Base-by-base conservation (phyloP, 306 rosid species). In the Vigna unguiculata region DNA sequence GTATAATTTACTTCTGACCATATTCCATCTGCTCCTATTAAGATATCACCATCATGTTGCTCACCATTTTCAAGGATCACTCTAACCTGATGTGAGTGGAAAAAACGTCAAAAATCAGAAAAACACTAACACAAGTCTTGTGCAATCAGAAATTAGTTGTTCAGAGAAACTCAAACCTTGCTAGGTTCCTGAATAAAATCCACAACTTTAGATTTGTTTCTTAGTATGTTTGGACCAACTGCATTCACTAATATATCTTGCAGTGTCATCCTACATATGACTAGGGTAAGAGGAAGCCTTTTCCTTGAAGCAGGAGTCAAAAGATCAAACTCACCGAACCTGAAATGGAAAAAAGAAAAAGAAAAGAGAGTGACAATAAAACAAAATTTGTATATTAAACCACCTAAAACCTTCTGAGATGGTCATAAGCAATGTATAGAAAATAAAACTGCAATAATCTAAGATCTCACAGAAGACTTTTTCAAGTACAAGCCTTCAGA, bases 21-120 rank as follows among this genome's bases (percentile, higher is more conserved):
- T 74, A 85, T 82, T 70, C 86, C 88, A 82, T 85, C 88, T 75
- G 88, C 88, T 28, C 88, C 88, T 16, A 85, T 41, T 64, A 85
- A 58, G 61, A 85, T 32, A 78, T 82, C 82, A 52, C 88, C 88
- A 32, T 85, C 79, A 78, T 58, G 74, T 24, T 82, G 82, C 46
- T 82, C 69, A 64, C 88, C 88, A 78, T 82, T 72, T 67, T 78
- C 84, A 64, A 85, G 84, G 52, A 82, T 15, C 49, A 79, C 86
- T 48, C 71, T 82, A n/a, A 82, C 82, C 86, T 85, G 75, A 63
- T 69, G 17, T 19, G 48, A 22, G 54, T 69, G 52, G 68, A 54
- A n/a, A 58, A 52, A 58, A 25, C 0, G 59, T 20, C 60, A 47
- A 73, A 74, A 17, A 59, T 72, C 30, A 46, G 49, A 40, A 25